These are phyloP conservation scores for Boletus barrowsii DNA, from an alignment of 768 basidiomycete genomes.

Conservation along the genomic window DNA sequence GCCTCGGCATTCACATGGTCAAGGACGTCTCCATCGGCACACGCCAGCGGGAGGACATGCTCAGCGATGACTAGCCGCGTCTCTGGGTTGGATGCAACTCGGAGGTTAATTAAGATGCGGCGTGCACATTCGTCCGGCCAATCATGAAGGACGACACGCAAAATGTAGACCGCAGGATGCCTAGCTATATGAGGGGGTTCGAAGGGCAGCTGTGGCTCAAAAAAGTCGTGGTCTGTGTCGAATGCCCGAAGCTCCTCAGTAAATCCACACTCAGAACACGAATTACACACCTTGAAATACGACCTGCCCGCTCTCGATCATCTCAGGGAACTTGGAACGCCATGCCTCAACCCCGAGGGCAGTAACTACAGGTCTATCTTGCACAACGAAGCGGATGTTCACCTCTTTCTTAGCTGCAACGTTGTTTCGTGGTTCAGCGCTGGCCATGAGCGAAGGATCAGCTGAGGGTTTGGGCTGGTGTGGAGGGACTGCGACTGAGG, in stretches of 20 bases:
- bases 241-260: not conserved
- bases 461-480: not conserved
- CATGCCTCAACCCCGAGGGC: slow-evolving; percentile 56
- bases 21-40: slow-evolving; percentile 43
- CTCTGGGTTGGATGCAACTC: slow-evolving; percentile 33
- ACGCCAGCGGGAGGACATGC: slow-evolving; percentile 67
- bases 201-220: slow-evolving; percentile 51
- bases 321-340: slow-evolving; percentile 54
- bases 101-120: slow-evolving; percentile 44
- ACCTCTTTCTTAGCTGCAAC: slow-evolving; percentile 20
- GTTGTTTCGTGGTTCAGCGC: slow-evolving; percentile 9
- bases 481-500: not conserved
- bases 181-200: slow-evolving; percentile 30
- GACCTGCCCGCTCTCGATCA: slow-evolving; percentile 52
- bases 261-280: not conserved
- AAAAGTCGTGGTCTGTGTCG: slow-evolving; percentile 67
- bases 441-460: not conserved
- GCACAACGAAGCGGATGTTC: slow-evolving; percentile 50
- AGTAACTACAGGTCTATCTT: slow-evolving; percentile 56
- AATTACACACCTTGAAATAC: slow-evolving; percentile 45
- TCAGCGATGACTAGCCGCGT: slow-evolving; percentile 72
- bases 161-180: slow-evolving; percentile 61
- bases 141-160: slow-evolving; percentile 73
- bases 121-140: slow-evolving; percentile 64
- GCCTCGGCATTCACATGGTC: slow-evolving; percentile 4